A percentile compares a stretch with the other conserved stretches of the same genome.
These are phyloP conservation scores for Exophiala alcalophila DNA, from an alignment of 2,329 filamentous ascomycete species.

Conservation along the genomic window DNA sequence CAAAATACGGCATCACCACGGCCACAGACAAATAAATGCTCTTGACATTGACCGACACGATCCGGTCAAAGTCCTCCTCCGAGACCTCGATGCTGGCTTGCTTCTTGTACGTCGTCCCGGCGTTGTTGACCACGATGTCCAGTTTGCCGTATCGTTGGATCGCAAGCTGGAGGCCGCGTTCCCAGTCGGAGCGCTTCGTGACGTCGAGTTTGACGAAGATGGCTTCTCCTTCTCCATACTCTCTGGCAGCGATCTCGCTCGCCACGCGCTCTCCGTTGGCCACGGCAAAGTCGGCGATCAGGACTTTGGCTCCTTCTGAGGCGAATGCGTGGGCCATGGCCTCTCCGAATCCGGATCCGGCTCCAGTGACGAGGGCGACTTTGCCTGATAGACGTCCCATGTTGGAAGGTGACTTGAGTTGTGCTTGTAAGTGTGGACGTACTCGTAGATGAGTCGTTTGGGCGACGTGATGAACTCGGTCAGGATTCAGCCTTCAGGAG, in stretches of 20 bases:
- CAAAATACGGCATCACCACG: slow-evolving; percentile 18
- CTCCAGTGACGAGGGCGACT: slow-evolving; percentile 43
- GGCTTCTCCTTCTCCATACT: slow-evolving; percentile 4
- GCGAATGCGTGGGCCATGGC: slow-evolving; percentile 40
- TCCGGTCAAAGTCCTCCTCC: slow-evolving; percentile 47
- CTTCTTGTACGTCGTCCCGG: slow-evolving; percentile 48
- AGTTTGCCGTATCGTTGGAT: slow-evolving; percentile 45
- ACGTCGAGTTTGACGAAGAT: slow-evolving; percentile 11
- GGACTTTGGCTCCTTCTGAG: slow-evolving; percentile 36
- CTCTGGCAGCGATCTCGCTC: slow-evolving; percentile 14
- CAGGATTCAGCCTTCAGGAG: too few relatives aligned
- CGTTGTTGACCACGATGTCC: slow-evolving; percentile 52
- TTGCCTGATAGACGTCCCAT: slow-evolving; percentile 36
- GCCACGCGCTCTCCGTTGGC: slow-evolving; percentile 16
- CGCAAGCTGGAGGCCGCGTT: slow-evolving; percentile 39
- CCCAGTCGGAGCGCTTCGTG: slow-evolving; percentile 22
- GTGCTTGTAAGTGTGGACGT: too few relatives aligned
- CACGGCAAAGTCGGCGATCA: slow-evolving; percentile 32
- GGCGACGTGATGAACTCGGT: too few relatives aligned
- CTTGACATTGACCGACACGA: slow-evolving; percentile 46
- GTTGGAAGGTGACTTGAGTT: too few relatives aligned
- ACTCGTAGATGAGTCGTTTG: too few relatives aligned
- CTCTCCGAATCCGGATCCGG: slow-evolving; percentile 44
- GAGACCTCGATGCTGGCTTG: slow-evolving; percentile 42
- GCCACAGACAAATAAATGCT: slow-evolving; percentile 22